A percentile compares a stretch with the other conserved stretches of the same genome.
These are phyloP conservation scores for Coemansia asiatica DNA, from an alignment of 192 early-diverging fungal genomes.

Conservation along the genomic window DNA sequence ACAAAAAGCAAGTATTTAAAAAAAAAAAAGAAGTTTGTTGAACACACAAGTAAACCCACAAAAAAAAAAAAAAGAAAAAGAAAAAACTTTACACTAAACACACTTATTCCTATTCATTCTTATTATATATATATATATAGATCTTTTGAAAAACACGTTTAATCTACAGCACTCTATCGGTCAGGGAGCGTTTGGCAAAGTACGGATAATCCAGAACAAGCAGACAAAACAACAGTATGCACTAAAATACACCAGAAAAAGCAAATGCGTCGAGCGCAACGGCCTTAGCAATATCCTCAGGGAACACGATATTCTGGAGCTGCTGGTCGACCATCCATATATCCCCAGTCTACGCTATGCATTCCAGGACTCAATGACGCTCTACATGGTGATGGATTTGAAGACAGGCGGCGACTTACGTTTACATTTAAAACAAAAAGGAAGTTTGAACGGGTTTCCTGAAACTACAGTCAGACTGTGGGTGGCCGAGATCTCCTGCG, in stretches of 20 bases:
- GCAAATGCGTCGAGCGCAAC: conserved; percentile 79
- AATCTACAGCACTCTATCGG: conserved; percentile 85
- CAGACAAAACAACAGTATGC: conserved; percentile 75
- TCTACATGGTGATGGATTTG: conserved; percentile 92
- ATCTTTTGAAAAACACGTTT: conserved; percentile 48
- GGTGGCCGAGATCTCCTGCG: conserved; percentile 83
- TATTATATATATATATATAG: too few relatives aligned
- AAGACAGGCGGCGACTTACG: conserved; percentile 95
- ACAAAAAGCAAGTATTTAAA: too few relatives aligned
- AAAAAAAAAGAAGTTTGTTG: too few relatives aligned
- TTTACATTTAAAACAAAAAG: conserved; percentile 64
- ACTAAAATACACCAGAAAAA: conserved; percentile 96
- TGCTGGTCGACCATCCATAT: conserved; percentile 73
- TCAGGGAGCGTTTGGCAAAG: conserved; percentile 96
- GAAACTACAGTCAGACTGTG: conserved; percentile 80
- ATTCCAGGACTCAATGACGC: conserved; percentile 90
- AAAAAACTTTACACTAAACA: too few relatives aligned
- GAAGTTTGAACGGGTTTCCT: conserved; percentile 50
- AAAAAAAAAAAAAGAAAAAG: too few relatives aligned
- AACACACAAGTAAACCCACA: too few relatives aligned
- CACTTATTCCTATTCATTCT: too few relatives aligned
- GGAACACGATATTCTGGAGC: conserved; percentile 84
- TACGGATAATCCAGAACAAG: conserved; percentile 89
- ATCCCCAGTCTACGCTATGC: conserved; percentile 90
- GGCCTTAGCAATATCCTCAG: conserved; percentile 87